phyloP scores from a whole-genome alignment of 2,329 filamentous ascomycete species.

The Fonsecaea monophora region DNA sequence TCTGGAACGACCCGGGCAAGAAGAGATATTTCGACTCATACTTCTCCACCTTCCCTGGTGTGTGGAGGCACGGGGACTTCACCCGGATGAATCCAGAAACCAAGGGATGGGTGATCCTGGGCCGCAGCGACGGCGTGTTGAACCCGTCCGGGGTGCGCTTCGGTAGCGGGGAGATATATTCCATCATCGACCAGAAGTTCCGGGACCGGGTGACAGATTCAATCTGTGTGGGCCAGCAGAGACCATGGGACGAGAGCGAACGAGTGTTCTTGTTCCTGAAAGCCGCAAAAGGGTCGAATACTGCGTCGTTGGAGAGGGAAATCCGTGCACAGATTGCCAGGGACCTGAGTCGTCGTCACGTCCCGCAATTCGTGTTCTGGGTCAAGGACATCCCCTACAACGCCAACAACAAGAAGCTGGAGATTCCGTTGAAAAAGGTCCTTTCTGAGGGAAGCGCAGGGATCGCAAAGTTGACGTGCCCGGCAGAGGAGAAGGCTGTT shows the following conservation, averaged over 20 bases:
- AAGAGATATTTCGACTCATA: constrained; percentile 58
- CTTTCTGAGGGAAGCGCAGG: constrained; percentile 9
- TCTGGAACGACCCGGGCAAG: constrained; percentile 61
- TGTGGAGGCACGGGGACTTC: constrained; percentile 85
- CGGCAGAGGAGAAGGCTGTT: constrained; percentile 19
- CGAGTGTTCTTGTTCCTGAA: constrained; percentile 31
- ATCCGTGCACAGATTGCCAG: constrained; percentile 69
- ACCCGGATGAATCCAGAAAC: constrained; percentile 72
- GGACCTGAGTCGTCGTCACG: constrained; percentile 62
- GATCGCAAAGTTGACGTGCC: constrained; percentile 6
- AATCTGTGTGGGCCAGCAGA: constrained; percentile 23
- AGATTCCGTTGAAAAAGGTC: constrained; percentile 28
- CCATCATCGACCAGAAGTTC: constrained; percentile 60
- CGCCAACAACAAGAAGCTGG: constrained; percentile 33
- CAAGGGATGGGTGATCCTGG: constrained; percentile 53
- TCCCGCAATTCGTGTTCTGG: constrained; percentile 29
- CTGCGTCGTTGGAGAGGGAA: constrained; percentile 56
- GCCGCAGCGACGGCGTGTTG: constrained; percentile 71
- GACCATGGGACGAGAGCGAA: constrained; percentile 23
- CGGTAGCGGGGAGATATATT: constrained; percentile 80
- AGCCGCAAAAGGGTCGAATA: constrained; percentile 3
- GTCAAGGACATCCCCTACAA: constrained; percentile 27
- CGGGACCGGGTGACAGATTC: constrained; percentile 2
- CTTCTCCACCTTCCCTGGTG: constrained; percentile 43
- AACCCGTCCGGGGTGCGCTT: constrained; percentile 82